Percentiles rank a stretch among this genome's conserved stretches.
Conservation (phyloP, 495 filamentous ascomycete species). For the Parathielavia hyrcaniae region DNA sequence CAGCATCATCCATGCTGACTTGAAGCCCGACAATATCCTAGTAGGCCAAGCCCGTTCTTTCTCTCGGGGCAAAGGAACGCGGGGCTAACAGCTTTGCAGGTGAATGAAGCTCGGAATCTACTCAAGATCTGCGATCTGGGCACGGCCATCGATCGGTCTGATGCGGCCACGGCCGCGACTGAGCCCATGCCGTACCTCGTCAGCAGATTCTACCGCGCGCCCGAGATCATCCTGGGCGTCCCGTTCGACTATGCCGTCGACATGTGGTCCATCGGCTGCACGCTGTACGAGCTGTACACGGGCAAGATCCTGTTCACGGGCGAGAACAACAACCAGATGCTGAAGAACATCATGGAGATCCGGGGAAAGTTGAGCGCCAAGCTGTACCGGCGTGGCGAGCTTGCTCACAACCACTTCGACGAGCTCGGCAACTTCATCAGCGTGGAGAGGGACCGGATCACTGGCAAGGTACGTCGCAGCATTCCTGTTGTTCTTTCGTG, state of each 20-base stretch:
- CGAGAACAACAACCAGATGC: slow-evolving; percentile 95
- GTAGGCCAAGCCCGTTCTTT: slow-evolving; percentile 33
- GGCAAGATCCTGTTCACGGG: slow-evolving; percentile 96
- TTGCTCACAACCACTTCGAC: slow-evolving; percentile 75
- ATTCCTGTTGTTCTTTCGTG: slow-evolving; percentile 20
- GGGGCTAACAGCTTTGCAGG: slow-evolving; percentile 34
- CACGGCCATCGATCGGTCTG: slow-evolving; percentile 81
- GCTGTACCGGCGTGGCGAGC: slow-evolving; percentile 69
- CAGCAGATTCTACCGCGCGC: slow-evolving; percentile 93
- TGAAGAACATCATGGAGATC: slow-evolving; percentile 91
- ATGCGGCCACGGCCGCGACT: slow-evolving; percentile 56
- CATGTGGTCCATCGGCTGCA: slow-evolving; percentile 96
- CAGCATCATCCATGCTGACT: slow-evolving; percentile 88
- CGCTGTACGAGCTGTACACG: slow-evolving; percentile 92
- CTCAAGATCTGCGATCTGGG: slow-evolving; percentile 95
- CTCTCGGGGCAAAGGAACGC: neutral
- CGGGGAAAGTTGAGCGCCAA: slow-evolving; percentile 87
- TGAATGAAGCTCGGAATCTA: slow-evolving; percentile 75
- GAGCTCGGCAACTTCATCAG: slow-evolving; percentile 81
- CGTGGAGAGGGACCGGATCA: slow-evolving; percentile 75
- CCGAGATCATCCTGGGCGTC: slow-evolving; percentile 95
- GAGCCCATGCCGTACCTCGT: slow-evolving; percentile 91
- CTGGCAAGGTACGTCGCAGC: slow-evolving; percentile 58
- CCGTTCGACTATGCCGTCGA: slow-evolving; percentile 91
- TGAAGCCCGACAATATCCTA: slow-evolving; percentile 96